These are phyloP conservation scores for Fusarium sp. DNA, from an alignment of 2,329 filamentous ascomycete species.

Conservation along the genomic window DNA sequence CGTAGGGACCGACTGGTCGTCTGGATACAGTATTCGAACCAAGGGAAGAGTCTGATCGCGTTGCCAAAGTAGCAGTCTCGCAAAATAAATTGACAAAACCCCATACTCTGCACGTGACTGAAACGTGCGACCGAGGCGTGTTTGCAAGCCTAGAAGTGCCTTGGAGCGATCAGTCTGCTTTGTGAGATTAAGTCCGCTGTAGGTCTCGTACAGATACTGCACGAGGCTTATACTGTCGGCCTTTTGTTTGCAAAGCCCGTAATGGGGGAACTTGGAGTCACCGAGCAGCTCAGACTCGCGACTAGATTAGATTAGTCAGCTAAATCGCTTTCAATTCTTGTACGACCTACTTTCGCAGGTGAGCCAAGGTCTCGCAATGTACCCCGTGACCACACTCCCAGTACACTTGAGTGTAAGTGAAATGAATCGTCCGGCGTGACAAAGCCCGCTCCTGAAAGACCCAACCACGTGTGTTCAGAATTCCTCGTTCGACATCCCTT, in stretches of 20 bases:
- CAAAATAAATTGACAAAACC: background rate
- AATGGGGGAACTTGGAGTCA: background rate
- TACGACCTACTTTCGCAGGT: slow-evolving; percentile 4
- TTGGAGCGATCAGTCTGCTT: background rate
- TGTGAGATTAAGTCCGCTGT: background rate
- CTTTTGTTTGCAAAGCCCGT: background rate
- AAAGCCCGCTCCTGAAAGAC: slow-evolving; percentile 12
- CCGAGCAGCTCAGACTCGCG: background rate
- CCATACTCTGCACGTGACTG: background rate
- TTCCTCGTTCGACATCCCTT: background rate
- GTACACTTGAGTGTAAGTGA: background rate
- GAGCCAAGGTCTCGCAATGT: slow-evolving; percentile 6
- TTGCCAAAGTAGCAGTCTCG: background rate
- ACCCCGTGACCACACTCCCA: slow-evolving; percentile 19
- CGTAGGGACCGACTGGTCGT: background rate
- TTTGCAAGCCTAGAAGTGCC: background rate
- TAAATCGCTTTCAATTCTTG: no score
- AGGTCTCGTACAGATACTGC: background rate
- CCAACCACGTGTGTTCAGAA: slow-evolving; percentile 12
- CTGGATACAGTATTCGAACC: background rate
- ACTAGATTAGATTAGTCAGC: background rate
- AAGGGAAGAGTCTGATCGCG: background rate
- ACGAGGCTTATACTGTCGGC: background rate
- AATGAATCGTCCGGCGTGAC: slow-evolving; percentile 7
- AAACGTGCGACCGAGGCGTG: background rate